These are phyloP conservation scores for Coelastrella sp. DNA, from an alignment of 139 green algal species.

Conservation along the genomic window DNA sequence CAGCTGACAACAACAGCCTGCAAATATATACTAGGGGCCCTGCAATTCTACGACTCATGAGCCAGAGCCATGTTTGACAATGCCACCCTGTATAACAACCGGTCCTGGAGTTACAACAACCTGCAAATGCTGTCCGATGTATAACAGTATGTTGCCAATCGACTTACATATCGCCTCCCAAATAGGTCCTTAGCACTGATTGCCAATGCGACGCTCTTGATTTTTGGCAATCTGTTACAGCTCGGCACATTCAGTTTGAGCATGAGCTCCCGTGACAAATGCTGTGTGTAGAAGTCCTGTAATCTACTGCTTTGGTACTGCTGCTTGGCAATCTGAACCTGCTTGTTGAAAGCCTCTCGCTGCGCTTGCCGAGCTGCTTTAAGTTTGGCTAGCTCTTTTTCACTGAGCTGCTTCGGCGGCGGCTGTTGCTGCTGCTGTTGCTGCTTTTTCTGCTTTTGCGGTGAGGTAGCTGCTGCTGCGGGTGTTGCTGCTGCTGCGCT, in stretches of 20 bases:
- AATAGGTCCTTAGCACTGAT: conserved; percentile 39
- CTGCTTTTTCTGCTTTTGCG: not conserved
- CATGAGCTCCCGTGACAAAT: conserved; percentile 43
- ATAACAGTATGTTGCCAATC: not conserved
- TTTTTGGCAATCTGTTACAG: conserved; percentile 24
- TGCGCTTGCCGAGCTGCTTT: not conserved
- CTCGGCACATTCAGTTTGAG: conserved; percentile 46
- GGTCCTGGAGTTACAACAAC: too few species aligned
- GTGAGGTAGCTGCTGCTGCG: not conserved
- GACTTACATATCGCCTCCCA: conserved; percentile 23
- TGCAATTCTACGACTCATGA: too few species aligned
- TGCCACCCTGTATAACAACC: too few species aligned
- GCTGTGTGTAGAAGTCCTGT: conserved; percentile 20
- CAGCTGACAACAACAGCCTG: too few species aligned
- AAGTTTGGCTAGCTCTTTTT: too few species aligned
- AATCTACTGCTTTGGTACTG: conserved; percentile 18
- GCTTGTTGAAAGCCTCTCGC: conserved; percentile 23
- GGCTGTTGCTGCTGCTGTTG: not conserved
- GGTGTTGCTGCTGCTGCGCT: not conserved
- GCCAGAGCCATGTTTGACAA: too few species aligned
- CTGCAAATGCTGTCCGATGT: too few species aligned
- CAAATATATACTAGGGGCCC: too few species aligned
- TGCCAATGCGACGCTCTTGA: not conserved
- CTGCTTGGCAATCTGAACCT: not conserved
- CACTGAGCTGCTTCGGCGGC: not conserved